phyloP scores from a whole-genome alignment of 1,284 basidiomycete species.

The Cryptococcus sp. region DNA sequence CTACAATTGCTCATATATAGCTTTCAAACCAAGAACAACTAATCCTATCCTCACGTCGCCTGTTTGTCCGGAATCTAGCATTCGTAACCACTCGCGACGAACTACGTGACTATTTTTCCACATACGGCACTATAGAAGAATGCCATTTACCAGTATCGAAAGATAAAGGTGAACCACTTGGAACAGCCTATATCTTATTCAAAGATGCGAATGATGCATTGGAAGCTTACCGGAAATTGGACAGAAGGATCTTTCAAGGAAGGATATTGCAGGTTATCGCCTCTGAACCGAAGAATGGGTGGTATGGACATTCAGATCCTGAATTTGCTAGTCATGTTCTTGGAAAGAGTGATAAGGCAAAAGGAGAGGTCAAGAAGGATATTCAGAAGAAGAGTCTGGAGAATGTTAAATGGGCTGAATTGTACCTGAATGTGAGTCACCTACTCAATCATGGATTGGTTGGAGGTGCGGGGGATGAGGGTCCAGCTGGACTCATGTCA shows the following conservation, averaged over 20 bases:
- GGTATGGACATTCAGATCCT: slow-evolving; percentile 56
- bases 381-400: slow-evolving; percentile 64
- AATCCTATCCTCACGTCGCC: slow-evolving; percentile 70
- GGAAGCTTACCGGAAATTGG: slow-evolving; percentile 69
- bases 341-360: slow-evolving; percentile 51
- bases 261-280: slow-evolving; percentile 85
- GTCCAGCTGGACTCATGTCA: not conserved
- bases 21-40: slow-evolving; percentile 54
- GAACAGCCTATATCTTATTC: slow-evolving; percentile 75
- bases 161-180: slow-evolving; percentile 67
- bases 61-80: slow-evolving; percentile 88
- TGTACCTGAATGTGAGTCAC: slow-evolving; percentile 96
- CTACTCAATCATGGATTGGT: no score
- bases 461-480: no score
- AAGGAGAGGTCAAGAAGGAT: slow-evolving; percentile 64
- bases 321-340: slow-evolving; percentile 44
- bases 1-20: no score
- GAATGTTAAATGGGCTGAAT: slow-evolving; percentile 92
- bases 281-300: slow-evolving; percentile 54
- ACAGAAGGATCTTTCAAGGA: slow-evolving; percentile 86
- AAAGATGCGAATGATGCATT: slow-evolving; percentile 63
- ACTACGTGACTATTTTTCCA: slow-evolving; percentile 62
- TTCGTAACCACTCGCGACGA: slow-evolving; percentile 77
- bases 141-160: slow-evolving; percentile 75
- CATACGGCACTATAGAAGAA: slow-evolving; percentile 70